These are phyloP conservation scores for Earliella scabrosa DNA, from an alignment of 1,284 basidiomycete species.

Conservation along the genomic window DNA sequence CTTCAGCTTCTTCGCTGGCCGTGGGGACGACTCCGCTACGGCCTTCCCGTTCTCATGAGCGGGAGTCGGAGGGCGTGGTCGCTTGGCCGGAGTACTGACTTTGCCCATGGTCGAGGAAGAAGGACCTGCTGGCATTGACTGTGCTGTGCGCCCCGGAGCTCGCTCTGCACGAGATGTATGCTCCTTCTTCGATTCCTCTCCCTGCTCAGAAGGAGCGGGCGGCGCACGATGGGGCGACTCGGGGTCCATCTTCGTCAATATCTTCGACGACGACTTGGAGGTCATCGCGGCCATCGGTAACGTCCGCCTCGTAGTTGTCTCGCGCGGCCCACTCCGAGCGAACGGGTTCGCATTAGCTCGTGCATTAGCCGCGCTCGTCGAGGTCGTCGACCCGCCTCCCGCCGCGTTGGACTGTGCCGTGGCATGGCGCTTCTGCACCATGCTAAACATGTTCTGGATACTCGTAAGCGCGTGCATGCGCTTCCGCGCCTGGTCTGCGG, in stretches of 20 bases:
- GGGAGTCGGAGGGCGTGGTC: not conserved
- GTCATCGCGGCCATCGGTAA: not conserved
- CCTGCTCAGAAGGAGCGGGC: too few species aligned
- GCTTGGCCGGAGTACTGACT: conserved; percentile 4
- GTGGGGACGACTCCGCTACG: not conserved
- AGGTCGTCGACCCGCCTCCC: not conserved
- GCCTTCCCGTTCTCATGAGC: not conserved
- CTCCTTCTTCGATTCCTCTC: too few species aligned
- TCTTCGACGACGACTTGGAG: too few species aligned
- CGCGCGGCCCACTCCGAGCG: not conserved
- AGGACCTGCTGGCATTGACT: too few species aligned
- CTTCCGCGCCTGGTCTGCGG: conserved; percentile 14
- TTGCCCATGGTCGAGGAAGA: too few species aligned
- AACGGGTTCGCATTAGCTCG: conserved; percentile 16
- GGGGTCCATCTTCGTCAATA: too few species aligned
- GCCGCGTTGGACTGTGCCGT: not conserved
- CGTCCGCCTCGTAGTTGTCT: not conserved
- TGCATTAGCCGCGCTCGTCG: not conserved
- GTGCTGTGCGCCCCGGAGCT: too few species aligned
- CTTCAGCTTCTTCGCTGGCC: conserved; percentile 20
- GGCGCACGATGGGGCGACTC: too few species aligned
- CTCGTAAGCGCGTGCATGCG: conserved; percentile 16
- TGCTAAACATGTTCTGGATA: conserved; percentile 16
- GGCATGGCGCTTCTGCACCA: conserved; percentile 18
- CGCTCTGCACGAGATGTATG: too few species aligned